Conservation (phyloP, 2,329 filamentous ascomycete genomes). For the Colletotrichum orchidophilum region DNA sequence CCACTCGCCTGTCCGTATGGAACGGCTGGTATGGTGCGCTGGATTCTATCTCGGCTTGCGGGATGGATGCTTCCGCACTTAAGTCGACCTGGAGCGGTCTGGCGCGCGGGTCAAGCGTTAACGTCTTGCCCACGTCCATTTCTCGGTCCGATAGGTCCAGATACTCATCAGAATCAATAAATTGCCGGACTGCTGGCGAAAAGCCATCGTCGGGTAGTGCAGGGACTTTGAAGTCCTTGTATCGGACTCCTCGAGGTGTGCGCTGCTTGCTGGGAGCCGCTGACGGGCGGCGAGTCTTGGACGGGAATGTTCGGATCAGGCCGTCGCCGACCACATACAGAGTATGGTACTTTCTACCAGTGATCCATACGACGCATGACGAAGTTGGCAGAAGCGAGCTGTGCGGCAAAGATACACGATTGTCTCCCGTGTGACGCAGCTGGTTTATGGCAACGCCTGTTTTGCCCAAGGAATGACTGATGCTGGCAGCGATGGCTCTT, state of each 20-base stretch:
- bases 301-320: conserved; percentile 71
- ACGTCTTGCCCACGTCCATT: conserved; percentile 62
- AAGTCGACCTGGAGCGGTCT: conserved; percentile 50
- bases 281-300: conserved; percentile 63
- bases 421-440: conserved; percentile 79
- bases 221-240: conserved; percentile 74
- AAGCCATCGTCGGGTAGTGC: conserved; percentile 68
- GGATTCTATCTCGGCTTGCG: conserved; percentile 90
- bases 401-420: conserved; percentile 74
- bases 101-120: conserved; percentile 58
- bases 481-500: conserved; percentile 76
- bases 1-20: conserved; percentile 87
- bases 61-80: conserved; percentile 70
- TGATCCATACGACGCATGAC: conserved; percentile 73
- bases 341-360: conserved; percentile 67
- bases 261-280: conserved; percentile 63
- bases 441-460: conserved; percentile 76
- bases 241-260: conserved; percentile 63
- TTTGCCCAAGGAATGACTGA: conserved; percentile 78
- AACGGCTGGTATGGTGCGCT: conserved; percentile 96
- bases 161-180: conserved; percentile 66
- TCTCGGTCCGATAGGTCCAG: conserved; percentile 63
- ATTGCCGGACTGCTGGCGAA: conserved; percentile 63
- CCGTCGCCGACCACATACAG: conserved; percentile 74
- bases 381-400: conserved; percentile 62